Base-by-base conservation (phyloP, 371 early-diverging fungal species). In the Actinomortierella wolfii region DNA sequence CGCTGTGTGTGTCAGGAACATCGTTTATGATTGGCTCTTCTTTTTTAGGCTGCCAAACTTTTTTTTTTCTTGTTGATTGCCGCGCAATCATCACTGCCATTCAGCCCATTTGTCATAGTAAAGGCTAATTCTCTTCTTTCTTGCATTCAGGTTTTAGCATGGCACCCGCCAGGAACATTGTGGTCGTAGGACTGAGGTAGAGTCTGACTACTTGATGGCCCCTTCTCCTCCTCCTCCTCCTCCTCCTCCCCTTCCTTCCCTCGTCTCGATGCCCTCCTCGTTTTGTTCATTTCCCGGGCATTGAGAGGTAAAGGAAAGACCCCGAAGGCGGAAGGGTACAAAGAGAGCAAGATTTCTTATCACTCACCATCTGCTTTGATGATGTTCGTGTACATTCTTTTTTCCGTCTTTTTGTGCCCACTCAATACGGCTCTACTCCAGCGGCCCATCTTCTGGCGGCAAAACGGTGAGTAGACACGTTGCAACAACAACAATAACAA, bases 401-500 rank as follows among this genome's bases (percentile, higher is more conserved):
- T 28, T n/a, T 40, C 24, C 48, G 25, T 56, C 17, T 28, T 15
- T 39, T n/a, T n/a, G n/a, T n/a, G n/a, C n/a, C n/a, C n/a, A n/a
- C n/a, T n/a, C n/a, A n/a, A n/a, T n/a, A n/a, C n/a, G n/a, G n/a
- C n/a, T n/a, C n/a, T n/a, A n/a, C n/a, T n/a, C 29, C 46, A 71
- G 71, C 21, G 71, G 71, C 23, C 71, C 71, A 34, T 61, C 71
- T 11, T 71, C 71, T 43, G 71, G 71, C 14, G 71, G 71, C 41
- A 71, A 71, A 54, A 71, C 71, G 49, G 71, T 70, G 64, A 52
- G 23, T 15, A 23, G 1, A 1, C 34, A 34, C 34, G 34, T 34
- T 6, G 34, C 34, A 34, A 11, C 34, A 34, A n/a, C n/a, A n/a
- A n/a, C n/a, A n/a, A n/a, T n/a, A n/a, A n/a, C n/a, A n/a, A n/a